These are phyloP conservation scores for Orbilia blumenaviensis DNA, from an alignment of 2,329 filamentous ascomycete species.

Conservation along the genomic window DNA sequence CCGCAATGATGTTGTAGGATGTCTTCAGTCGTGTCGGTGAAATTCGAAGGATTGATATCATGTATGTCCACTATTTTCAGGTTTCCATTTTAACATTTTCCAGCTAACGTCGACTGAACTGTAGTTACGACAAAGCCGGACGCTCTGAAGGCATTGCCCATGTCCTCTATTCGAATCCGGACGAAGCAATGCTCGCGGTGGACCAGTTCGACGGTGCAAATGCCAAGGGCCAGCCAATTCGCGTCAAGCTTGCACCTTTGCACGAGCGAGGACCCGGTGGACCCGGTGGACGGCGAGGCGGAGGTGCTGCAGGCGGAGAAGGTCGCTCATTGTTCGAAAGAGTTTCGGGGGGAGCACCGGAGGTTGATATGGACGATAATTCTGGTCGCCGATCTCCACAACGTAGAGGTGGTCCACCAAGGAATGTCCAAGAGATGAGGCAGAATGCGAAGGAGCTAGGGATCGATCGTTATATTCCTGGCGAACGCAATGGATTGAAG, in stretches of 20 bases:
- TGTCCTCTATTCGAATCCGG: slow-evolving; percentile 77
- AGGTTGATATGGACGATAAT: slow-evolving; percentile 60
- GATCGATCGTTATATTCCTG: slow-evolving; percentile 82
- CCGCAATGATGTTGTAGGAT: slow-evolving; percentile 14
- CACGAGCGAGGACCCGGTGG: slow-evolving; percentile 61
- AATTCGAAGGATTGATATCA: slow-evolving; percentile 47
- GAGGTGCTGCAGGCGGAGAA: slow-evolving; percentile 66
- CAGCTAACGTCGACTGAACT: not conserved
- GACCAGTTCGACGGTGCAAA: slow-evolving; percentile 88
- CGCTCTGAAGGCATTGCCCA: slow-evolving; percentile 86
- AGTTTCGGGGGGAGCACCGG: slow-evolving; percentile 65
- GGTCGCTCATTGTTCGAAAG: slow-evolving; percentile 74
- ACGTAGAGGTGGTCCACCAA: slow-evolving; percentile 61
- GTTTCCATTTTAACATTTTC: slow-evolving; percentile 38
- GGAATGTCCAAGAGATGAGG: slow-evolving; percentile 55
- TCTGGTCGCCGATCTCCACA: slow-evolving; percentile 35
- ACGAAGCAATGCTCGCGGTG: slow-evolving; percentile 78
- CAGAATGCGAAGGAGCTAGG: slow-evolving; percentile 66
- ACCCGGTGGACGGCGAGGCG: slow-evolving; percentile 58
- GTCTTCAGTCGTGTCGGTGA: slow-evolving; percentile 51
- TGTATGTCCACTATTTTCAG: slow-evolving; percentile 5
- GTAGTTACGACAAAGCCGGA: slow-evolving; percentile 80
- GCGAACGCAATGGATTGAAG: slow-evolving; percentile 63
- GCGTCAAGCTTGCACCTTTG: slow-evolving; percentile 63
- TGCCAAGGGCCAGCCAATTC: slow-evolving; percentile 72